Conservation (phyloP, 2,329 filamentous ascomycete genomes). For the Neobulgaria alba region DNA sequence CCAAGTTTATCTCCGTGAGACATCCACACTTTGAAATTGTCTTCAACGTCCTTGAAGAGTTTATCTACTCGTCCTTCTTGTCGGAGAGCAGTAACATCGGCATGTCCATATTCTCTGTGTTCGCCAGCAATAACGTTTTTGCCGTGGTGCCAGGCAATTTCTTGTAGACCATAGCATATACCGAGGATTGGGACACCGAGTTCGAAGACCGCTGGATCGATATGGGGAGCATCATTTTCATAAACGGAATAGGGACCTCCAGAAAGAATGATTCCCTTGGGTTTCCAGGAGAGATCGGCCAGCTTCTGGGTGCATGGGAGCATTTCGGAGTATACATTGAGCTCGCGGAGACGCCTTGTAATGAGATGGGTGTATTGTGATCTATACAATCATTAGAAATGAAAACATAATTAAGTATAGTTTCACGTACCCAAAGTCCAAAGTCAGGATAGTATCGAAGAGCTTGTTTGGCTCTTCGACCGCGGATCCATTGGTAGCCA, state of each 20-base stretch:
- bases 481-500: slow-evolving; percentile 14
- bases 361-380: slow-evolving; percentile 64
- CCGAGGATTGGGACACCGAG: slow-evolving; percentile 38
- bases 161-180: slow-evolving; percentile 46
- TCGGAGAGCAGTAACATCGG: slow-evolving; percentile 47
- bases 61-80: slow-evolving; percentile 58
- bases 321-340: slow-evolving; percentile 83
- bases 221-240: slow-evolving; percentile 65
- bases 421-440: slow-evolving; percentile 51
- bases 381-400: slow-evolving; percentile 19
- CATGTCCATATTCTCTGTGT: slow-evolving; percentile 37
- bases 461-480: slow-evolving; percentile 23
- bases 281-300: slow-evolving; percentile 66
- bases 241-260: slow-evolving; percentile 74
- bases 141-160: slow-evolving; percentile 63
- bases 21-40: slow-evolving; percentile 71
- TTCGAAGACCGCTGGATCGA: slow-evolving; percentile 75
- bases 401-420: slow-evolving; percentile 3
- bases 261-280: slow-evolving; percentile 74
- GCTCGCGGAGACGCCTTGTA: slow-evolving; percentile 57
- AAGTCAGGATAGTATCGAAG: slow-evolving; percentile 53
- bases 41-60: slow-evolving; percentile 69
- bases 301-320: slow-evolving; percentile 80
- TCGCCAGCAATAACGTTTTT: slow-evolving; percentile 59
- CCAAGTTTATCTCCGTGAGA: slow-evolving; percentile 81